Percentiles rank a stretch among this genome's conserved stretches.
Conservation (phyloP, 306 rosid genomes). For the Begonia fuchsioides region DNA sequence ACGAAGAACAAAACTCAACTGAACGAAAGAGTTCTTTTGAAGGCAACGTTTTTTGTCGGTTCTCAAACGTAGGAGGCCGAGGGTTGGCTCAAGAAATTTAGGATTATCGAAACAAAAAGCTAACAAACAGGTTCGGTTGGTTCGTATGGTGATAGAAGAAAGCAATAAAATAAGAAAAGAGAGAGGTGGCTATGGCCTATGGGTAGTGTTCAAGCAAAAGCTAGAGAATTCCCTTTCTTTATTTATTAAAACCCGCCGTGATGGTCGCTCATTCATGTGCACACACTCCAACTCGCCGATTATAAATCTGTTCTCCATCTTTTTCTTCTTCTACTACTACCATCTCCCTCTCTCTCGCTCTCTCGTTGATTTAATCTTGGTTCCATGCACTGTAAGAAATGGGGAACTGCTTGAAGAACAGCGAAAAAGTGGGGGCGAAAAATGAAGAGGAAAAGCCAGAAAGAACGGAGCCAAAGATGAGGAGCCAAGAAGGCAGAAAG, state of each 20-base stretch:
- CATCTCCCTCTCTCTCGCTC: not conserved
- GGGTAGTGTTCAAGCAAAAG: not conserved
- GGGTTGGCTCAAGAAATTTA: no score
- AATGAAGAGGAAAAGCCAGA: constrained; percentile 14
- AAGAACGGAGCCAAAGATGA: not conserved
- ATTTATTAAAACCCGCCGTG: constrained; percentile 37
- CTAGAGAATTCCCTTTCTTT: constrained; percentile 15
- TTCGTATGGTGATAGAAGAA: no score
- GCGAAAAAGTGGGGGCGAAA: constrained; percentile 23
- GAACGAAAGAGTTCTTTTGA: no score
- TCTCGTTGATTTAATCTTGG: constrained; percentile 5
- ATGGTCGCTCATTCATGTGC: constrained; percentile 64
- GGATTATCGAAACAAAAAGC: no score
- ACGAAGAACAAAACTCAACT: no score
- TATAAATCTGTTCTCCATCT: constrained; percentile 4
- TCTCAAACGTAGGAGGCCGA: no score
- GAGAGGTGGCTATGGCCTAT: no score
- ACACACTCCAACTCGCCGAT: constrained; percentile 4
- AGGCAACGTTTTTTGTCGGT: no score
- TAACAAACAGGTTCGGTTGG: no score
- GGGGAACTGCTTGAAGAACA: constrained; percentile 66
- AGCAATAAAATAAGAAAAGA: no score
- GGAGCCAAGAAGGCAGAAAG: not conserved
- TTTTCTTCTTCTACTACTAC: not conserved
- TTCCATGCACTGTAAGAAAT: constrained; percentile 11